Base-by-base conservation (phyloP, 116 monocot genomes). In the Dioscorea cayenensis region DNA sequence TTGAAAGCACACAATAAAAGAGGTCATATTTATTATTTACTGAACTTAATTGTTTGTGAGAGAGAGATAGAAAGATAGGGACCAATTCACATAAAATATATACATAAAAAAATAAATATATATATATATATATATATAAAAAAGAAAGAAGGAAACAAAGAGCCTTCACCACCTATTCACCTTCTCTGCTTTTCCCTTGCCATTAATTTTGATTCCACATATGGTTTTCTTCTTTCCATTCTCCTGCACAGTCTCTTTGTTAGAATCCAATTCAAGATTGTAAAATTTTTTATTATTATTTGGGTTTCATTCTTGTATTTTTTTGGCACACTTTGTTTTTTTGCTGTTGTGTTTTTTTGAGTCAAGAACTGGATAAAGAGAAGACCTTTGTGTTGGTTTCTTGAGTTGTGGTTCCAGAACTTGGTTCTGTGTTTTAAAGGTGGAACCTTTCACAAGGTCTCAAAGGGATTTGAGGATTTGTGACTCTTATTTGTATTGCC, bases 131-230 rank as follows among this genome's bases (percentile, higher is more conserved):
- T 32, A 32, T 32, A 32, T 32, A 32, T 32, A 59, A 59, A 21
- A 59, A 16, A 59, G 1, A 59, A 16, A 20, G 59, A 59, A 6
- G 21, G 59, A 17, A 21, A 32, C 32, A 32, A 32, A 59, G 59
- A 59, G 59, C 59, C 21, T 59, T 59, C 21, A 2, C 59, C 21
- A 59, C 59, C 59, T 59, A 59, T 59, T 59, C 17, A 59, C n/a
- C 59, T 59, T 16, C 59, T 62, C 66, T n/a, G 25, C 66, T 68
- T 71, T 66, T 71, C 64, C 66, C 65, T 71, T 36, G 48, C 81
- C 79, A 80, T 82, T 85, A 71, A 83, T 77, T 32, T 80, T 86
- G 69, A 79, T 85, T 84, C 80, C 71, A 70, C 60, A 63, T 80
- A 71, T 72, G 77, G 79, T 78, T 70, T 77, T n/a, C n/a, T n/a